Base-by-base conservation (phyloP, 176 grass and related monocot genomes). In the Oryza nivara region DNA sequence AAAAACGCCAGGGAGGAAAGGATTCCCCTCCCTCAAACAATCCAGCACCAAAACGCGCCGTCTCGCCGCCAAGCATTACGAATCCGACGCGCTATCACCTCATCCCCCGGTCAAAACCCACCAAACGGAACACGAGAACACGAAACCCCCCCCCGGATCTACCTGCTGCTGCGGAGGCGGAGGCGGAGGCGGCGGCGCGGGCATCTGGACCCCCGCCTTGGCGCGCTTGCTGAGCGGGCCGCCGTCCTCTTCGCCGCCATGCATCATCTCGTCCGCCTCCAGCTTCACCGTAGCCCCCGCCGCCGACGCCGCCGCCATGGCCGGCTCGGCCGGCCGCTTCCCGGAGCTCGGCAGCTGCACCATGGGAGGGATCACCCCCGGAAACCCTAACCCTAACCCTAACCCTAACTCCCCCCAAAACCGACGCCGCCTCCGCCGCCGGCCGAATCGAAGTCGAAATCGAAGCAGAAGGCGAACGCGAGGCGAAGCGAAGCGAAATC, bases 271-370 rank as follows among this genome's bases (percentile, higher is more conserved):
- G 6, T 88, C 91, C 9, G 63, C 54, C 82, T 93, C 91, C 82
- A 83, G 6, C 70, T 90, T 90, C 69, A 82, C 83, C 1, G 77
- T 6, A 13, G 80, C 41, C 9, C 80, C 28, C 45, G 75, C 66
- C 35, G 35, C 28, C 45, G 75, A 51, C 47, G 35, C 35, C 35
- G 41, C 69, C 34, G 38, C 81, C 87, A 82, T 72, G 58, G 73
- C 72, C 72, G 75, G 5, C 41, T 87, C 49, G 46, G 75, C 70
- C 44, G 85, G 22, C 46, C 82, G 88, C 85, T 90, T 90, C 64
- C 83, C 85, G 49, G 79, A 48, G 82, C 85, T 84, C 82, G 82
- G 82, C 38, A 93, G 85, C 68, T 87, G 88, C 70, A 85, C 91
- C 91, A 93, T 93, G 63, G 17, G 67, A 32, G 12, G 17, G 60